Percentiles rank a stretch among this genome's conserved stretches.
Conservation (phyloP, 306 rosid genomes). For the Citrullus mucosospermus region DNA sequence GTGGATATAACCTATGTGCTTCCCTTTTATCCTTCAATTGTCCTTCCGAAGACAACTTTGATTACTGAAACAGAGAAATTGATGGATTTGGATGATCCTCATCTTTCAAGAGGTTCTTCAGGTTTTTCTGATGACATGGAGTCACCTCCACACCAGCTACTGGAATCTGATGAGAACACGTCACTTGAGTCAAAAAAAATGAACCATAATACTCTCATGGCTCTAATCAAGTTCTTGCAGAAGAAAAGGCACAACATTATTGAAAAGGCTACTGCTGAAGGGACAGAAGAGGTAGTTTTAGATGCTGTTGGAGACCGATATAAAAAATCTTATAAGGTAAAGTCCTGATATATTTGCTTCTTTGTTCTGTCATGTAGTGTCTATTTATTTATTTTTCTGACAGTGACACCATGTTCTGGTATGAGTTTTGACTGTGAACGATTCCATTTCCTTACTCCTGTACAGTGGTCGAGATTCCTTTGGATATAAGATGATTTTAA, state of each 20-base stretch:
- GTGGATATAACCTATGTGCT: conserved; percentile 84
- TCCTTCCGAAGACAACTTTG: conserved; percentile 69
- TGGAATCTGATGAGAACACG: conserved; percentile 51
- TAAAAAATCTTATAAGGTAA: conserved; percentile 78
- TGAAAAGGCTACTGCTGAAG: conserved; percentile 96
- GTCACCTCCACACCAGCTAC: conserved; percentile 24
- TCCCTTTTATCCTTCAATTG: conserved; percentile 68
- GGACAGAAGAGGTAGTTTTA: conserved; percentile 91
- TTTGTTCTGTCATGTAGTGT: not conserved
- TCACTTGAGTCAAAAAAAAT: conserved; percentile 76
- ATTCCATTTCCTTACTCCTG: not conserved
- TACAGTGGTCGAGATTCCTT: not conserved
- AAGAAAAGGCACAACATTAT: conserved; percentile 64
- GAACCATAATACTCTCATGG: conserved; percentile 94
- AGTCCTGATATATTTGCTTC: not conserved
- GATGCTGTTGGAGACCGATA: conserved; percentile 86
- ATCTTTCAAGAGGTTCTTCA: conserved; percentile 72
- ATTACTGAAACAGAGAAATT: conserved; percentile 61
- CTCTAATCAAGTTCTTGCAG: conserved; percentile 85
- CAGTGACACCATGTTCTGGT: not conserved
- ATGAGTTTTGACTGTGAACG: not conserved
- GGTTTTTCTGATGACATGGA: conserved; percentile 89
- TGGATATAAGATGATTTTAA: not conserved
- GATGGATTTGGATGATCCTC: conserved; percentile 44
- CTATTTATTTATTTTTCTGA: not conserved